Base-by-base conservation (phyloP, 78 protist species). In the Dictyostelium brefeldianum region DNA sequence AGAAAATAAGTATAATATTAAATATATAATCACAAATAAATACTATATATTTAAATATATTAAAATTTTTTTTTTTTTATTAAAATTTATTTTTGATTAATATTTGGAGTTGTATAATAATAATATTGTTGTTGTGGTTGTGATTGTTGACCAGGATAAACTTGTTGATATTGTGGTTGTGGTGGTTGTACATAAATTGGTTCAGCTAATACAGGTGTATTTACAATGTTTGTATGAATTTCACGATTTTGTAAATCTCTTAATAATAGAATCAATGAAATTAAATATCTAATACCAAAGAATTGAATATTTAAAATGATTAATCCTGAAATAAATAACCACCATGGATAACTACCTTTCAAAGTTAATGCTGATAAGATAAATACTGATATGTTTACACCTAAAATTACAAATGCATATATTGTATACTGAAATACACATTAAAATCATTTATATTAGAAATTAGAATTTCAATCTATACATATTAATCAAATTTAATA, bases 321-420 rank as follows among this genome's bases (percentile, higher is more conserved):
- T 43, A 78, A 56, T 31, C 73, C 83, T 8, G 18, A 20, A 78
- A 78, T 22, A 15, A 78, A 78, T 54, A 78, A 78, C 50, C 65
- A 78, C 83, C 83, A 78, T 7, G 83, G 83, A 78, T 78, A 78
- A 20, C 31, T 15, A 27, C 41, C 50, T 31, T 51, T 20, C 70
- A 27, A 20, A 20, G 43, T 4, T 29, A 78, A 25, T 9, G 67
- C 12, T 54, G 83, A 78, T 25, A 78, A 48, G 12, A 78, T 56
- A 17, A 78, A 78, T 7, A 78, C 47, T 78, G 83, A 50, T 14
- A 78, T 27, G 10, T 22, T 78, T 8, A 51, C 41, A 10, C 64
- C 57, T 54, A 78, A 18, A 9, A 78, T 54, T 27, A 78, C 8
- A 22, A 36, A 14, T 51, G 71, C 65, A 56, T 78, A 78, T 1